These are phyloP conservation scores for Mycena maculata DNA, from an alignment of 768 basidiomycete species.

Conservation along the genomic window DNA sequence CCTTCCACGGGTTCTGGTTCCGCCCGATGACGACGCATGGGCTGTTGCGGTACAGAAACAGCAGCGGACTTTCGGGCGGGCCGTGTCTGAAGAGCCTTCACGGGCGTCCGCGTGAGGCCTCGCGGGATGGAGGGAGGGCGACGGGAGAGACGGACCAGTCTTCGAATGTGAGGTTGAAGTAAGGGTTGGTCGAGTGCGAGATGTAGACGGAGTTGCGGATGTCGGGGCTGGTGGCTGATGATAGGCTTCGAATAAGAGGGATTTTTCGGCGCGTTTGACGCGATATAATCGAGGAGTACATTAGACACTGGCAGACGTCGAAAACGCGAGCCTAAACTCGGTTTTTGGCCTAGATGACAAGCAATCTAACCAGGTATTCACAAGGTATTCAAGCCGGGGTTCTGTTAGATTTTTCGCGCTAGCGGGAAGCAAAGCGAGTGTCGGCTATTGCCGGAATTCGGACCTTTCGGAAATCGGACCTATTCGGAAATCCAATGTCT, in stretches of 20 bases:
- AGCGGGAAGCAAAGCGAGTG: too few species aligned
- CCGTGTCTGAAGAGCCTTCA: conserved; percentile 80
- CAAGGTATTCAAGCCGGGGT: too few species aligned
- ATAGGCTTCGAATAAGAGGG: not conserved
- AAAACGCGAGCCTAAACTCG: too few species aligned
- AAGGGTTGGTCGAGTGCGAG: conserved; percentile 83
- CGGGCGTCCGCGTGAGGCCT: not conserved
- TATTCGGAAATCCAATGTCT: too few species aligned
- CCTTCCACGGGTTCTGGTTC: conserved; percentile 99
- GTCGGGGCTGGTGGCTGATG: not conserved
- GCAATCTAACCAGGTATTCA: too few species aligned
- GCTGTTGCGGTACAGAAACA: conserved; percentile 87
- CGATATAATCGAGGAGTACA: conserved; percentile 6
- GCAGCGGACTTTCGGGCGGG: conserved; percentile 70
- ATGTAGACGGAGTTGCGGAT: conserved; percentile 68
- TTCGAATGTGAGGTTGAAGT: conserved; percentile 91
- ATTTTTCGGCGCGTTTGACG: not conserved
- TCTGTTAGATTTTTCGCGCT: too few species aligned
- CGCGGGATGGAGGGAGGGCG: not conserved
- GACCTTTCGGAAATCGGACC: too few species aligned
- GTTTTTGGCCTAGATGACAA: too few species aligned
- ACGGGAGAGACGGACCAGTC: conserved; percentile 73
- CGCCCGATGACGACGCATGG: conserved; percentile 95
- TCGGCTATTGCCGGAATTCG: too few species aligned
- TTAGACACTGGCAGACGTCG: too few species aligned